Percentiles rank a stretch among this genome's conserved stretches.
These are phyloP conservation scores for Micromonas pusilla DNA, from an alignment of 139 green algal species.

Conservation along the genomic window DNA sequence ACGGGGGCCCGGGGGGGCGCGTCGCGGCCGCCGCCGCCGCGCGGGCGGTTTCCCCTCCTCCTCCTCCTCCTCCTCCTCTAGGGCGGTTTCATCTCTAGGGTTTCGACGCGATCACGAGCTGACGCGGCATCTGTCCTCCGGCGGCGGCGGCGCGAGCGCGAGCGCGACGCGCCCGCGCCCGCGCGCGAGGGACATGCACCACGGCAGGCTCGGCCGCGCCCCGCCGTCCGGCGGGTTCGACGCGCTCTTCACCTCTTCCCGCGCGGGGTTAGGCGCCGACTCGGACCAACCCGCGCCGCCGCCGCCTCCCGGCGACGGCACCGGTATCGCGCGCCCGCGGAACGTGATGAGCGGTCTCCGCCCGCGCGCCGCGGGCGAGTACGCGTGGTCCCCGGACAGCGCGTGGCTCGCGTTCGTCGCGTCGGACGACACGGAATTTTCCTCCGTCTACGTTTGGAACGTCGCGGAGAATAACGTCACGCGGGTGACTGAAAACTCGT, in stretches of 20 bases:
- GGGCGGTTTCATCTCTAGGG: too few relatives aligned
- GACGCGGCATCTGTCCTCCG: too few relatives aligned
- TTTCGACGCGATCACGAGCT: too few relatives aligned
- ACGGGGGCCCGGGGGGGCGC: background rate
- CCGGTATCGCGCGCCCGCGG: background rate
- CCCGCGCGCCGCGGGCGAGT: background rate
- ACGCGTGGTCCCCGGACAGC: constrained; percentile 6
- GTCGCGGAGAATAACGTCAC: background rate
- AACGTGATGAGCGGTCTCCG: background rate
- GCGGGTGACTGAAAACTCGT: background rate
- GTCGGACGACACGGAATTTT: constrained; percentile 6
- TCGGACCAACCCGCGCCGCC: too few relatives aligned
- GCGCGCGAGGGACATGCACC: background rate
- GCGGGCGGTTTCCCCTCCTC: too few relatives aligned
- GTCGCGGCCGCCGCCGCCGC: background rate
- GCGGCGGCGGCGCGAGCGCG: too few relatives aligned
- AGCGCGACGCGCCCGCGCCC: too few relatives aligned
- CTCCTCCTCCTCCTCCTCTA: too few relatives aligned
- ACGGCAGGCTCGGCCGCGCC: background rate
- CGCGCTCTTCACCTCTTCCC: background rate
- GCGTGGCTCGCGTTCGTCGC: constrained; percentile 1
- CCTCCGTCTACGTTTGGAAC: background rate
- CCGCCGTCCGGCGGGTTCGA: background rate
- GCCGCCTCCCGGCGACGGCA: background rate
- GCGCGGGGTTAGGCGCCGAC: too few relatives aligned